Evolutionary conservation across 148 eudicot genomes (phyloP).

Genomic region (Camellia lanceoleosa): DNA sequence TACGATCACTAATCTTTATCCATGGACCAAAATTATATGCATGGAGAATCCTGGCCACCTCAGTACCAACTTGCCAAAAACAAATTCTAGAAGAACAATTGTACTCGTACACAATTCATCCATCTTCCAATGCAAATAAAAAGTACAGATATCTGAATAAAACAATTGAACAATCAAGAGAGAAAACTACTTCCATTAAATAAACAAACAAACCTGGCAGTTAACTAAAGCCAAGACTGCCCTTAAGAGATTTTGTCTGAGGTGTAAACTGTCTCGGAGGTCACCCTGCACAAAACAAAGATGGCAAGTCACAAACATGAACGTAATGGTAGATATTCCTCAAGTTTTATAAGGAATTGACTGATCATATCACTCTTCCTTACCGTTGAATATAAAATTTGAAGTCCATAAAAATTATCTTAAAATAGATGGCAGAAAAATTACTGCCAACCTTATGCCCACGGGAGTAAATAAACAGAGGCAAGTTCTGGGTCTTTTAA

Average conservation of each 20-base stretch:
- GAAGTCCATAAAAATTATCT: neutral
- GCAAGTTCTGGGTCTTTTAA: too few species aligned
- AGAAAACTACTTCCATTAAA: neutral
- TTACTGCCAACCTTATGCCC: neutral
- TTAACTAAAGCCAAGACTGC: conserved; percentile 53
- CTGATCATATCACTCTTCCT: neutral
- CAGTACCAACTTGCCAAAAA: neutral
- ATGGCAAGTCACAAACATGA: conserved; percentile 2
- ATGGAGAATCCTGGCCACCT: neutral
- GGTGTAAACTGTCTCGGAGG: conserved; percentile 62
- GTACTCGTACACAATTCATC: neutral
- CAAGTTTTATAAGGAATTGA: neutral
- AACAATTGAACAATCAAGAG: conserved; percentile 3
- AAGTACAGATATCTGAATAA: neutral
- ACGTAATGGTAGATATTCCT: neutral
- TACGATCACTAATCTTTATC: conserved; percentile 1
- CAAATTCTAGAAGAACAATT: neutral
- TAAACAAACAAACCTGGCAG: conserved; percentile 57
- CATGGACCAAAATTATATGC: neutral
- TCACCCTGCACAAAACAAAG: conserved; percentile 60
- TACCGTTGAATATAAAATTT: neutral
- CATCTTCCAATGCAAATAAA: neutral
- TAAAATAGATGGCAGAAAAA: neutral
- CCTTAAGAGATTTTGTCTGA: conserved; percentile 69
- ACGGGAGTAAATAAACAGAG: neutral